Base-by-base conservation (phyloP, 257 asterid genomes). In the Voacanga thouarsii region DNA sequence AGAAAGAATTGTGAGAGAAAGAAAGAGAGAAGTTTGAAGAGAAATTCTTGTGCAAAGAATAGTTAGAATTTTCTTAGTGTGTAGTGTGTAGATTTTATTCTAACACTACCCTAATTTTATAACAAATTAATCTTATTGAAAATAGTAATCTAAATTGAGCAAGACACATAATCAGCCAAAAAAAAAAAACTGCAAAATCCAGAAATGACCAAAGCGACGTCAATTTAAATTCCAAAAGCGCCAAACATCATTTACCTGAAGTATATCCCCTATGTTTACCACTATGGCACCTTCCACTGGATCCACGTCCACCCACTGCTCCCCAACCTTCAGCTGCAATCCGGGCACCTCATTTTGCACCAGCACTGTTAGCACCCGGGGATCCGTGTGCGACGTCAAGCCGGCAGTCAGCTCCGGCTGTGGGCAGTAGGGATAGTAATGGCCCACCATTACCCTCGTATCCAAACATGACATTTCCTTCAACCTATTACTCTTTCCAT, bases 371-470 rank as follows among this genome's bases (percentile, higher is more conserved):
- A 87, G 43, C 72, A 87, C 47, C 0, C 87, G 84, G 0, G 87
- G 90, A 56, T 87, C 87, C 0, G 88, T 79, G 19, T 87, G 90
- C 3, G 84, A 45, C 10, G 83, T 71, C 61, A 87, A 51, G 77
- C 90, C 87, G 0, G 80, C 77, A 6, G 90, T 85, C 83, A 87
- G 74, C 59, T 85, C 87, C 9, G 86, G 80, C 45, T 87, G 90
- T 0, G 89, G 90, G 76, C 89, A 83, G 26, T 81, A 83, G 5
- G 90, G 90, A 41, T 87, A 87, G 63, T 84, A 84, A 74, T 87
- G 89, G 4, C 82, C 80, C 15, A 78, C 89, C 89, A 81, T 71
- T 24, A 78, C 19, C 50, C 83, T 81, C 1, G 72, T 83, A 39
- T 63, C 86, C 78, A 82, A 72, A 57, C 87, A 84, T 18, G 82